Percentiles rank a stretch among this genome's conserved stretches.
Evolutionary conservation across 495 filamentous ascomycete species (phyloP).

Genomic region (Parathielavia appendiculata): DNA sequence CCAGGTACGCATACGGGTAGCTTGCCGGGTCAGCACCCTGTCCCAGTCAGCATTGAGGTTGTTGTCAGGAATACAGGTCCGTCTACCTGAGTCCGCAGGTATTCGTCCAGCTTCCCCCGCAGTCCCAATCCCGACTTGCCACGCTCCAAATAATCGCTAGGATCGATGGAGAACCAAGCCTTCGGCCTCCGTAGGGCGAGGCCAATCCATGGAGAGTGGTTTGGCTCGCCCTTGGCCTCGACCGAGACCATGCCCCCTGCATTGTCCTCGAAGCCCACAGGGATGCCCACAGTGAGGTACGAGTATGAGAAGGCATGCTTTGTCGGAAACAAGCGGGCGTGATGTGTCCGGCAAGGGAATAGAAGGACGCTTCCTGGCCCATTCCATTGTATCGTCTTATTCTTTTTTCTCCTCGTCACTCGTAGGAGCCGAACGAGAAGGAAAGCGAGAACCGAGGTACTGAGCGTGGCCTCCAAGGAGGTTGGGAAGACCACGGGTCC

Average conservation of each 20-base stretch:
- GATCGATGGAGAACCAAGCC: constrained; percentile 55
- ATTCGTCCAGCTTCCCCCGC: constrained; percentile 54
- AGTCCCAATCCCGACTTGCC: constrained; percentile 44
- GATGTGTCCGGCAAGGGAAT: constrained; percentile 58
- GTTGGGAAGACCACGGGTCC: background rate
- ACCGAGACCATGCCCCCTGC: constrained; percentile 52
- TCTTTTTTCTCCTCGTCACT: background rate
- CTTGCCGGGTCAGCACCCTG: constrained; percentile 47
- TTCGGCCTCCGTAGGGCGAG: constrained; percentile 10
- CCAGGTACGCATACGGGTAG: constrained; percentile 62
- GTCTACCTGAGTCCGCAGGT: constrained; percentile 48
- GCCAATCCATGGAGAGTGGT: constrained; percentile 30
- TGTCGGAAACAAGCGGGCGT: constrained; percentile 56
- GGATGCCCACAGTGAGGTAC: constrained; percentile 61
- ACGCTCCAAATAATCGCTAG: constrained; percentile 55
- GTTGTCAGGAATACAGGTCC: background rate
- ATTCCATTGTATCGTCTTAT: constrained; percentile 14
- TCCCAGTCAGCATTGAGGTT: constrained; percentile 17
- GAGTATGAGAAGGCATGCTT: constrained; percentile 62
- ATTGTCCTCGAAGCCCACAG: constrained; percentile 54
- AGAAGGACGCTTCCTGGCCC: constrained; percentile 33
- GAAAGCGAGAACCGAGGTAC: constrained; percentile 1
- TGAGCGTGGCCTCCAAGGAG: background rate
- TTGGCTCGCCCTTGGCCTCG: constrained; percentile 27
- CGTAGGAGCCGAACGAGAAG: constrained; percentile 8